Evolutionary conservation across 352 stramenopile genomes (phyloP).

Genomic region (Globisporangium acanthophoron): DNA sequence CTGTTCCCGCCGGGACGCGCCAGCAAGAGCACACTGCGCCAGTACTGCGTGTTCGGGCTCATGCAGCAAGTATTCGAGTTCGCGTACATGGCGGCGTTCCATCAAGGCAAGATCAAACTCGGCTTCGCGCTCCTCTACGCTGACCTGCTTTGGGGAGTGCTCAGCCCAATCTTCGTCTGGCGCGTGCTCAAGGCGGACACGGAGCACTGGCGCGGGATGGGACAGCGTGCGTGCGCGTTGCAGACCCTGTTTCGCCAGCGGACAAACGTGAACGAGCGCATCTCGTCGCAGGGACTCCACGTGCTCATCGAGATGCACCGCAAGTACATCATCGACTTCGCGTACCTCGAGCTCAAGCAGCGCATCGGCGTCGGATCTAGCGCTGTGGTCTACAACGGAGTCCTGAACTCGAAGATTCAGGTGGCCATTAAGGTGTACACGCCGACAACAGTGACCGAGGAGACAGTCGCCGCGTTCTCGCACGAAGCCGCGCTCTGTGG

Average conservation of each 20-base stretch:
- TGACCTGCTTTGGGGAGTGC: slow-evolving; percentile 19
- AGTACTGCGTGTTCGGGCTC: slow-evolving; percentile 21
- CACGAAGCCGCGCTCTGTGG: slow-evolving; percentile 41
- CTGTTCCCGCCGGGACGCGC: slow-evolving; percentile 3
- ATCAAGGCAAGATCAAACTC: slow-evolving; percentile 6
- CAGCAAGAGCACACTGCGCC: slow-evolving; percentile 15
- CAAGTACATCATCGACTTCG: slow-evolving; percentile 54
- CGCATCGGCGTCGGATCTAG: slow-evolving; percentile 34
- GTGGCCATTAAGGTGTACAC: slow-evolving; percentile 64
- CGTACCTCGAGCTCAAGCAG: slow-evolving; percentile 31
- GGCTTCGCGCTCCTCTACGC: slow-evolving; percentile 20
- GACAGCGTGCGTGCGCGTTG: slow-evolving; percentile 38
- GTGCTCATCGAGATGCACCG: slow-evolving; percentile 42
- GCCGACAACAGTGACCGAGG: slow-evolving; percentile 38
- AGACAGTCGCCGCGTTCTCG: slow-evolving; percentile 35
- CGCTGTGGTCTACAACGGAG: slow-evolving; percentile 42
- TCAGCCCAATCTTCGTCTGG: slow-evolving; percentile 53
- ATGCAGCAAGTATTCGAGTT: slow-evolving; percentile 1
- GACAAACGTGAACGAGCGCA: slow-evolving; percentile 26
- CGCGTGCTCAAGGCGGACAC: slow-evolving; percentile 73
- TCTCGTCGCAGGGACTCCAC: slow-evolving; percentile 39
- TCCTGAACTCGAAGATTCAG: slow-evolving; percentile 20
- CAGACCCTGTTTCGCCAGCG: slow-evolving; percentile 23
- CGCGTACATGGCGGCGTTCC: slow-evolving; percentile 21
- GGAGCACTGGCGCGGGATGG: slow-evolving; percentile 65